Conservation (phyloP, 1,139 yeast genomes). For the Pneumocystis canis region DNA sequence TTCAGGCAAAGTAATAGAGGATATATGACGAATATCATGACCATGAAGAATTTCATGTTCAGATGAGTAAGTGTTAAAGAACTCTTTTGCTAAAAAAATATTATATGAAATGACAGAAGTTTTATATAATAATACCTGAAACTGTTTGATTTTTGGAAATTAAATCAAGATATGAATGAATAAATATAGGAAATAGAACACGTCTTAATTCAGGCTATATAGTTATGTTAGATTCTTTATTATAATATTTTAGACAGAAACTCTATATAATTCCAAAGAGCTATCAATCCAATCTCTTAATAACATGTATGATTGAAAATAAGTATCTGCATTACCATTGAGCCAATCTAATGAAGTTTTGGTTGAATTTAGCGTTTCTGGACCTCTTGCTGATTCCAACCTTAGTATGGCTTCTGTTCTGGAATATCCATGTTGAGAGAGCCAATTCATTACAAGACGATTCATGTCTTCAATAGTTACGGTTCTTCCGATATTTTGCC, state of each 20-base stretch:
- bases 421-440: slow-evolving; percentile 86
- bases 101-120: slow-evolving; percentile 1
- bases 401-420: slow-evolving; percentile 88
- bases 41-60: slow-evolving; percentile 72
- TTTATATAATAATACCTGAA: slow-evolving; percentile 2
- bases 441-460: slow-evolving; percentile 14
- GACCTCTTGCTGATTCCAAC: slow-evolving; percentile 39
- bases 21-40: slow-evolving; percentile 54
- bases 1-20: slow-evolving; percentile 62
- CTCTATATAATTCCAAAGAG: slow-evolving; percentile 73
- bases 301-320: slow-evolving; percentile 62
- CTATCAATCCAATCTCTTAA: slow-evolving; percentile 82
- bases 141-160: slow-evolving; percentile 38
- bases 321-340: slow-evolving; percentile 48
- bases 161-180: slow-evolving; percentile 72
- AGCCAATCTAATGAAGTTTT: slow-evolving; percentile 21
- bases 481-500: not conserved
- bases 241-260: not conserved
- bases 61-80: slow-evolving; percentile 56
- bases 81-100: slow-evolving; percentile 44
- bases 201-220: slow-evolving; percentile 58
- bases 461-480: not conserved
- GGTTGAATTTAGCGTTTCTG: slow-evolving; percentile 13
- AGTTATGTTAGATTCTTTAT: not conserved
- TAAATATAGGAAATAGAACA: slow-evolving; percentile 75